Percentiles rank a stretch among this genome's conserved stretches.
These are phyloP conservation scores for Globisporangium paroecandrum DNA, from an alignment of 352 stramenopile genomes.

Conservation along the genomic window DNA sequence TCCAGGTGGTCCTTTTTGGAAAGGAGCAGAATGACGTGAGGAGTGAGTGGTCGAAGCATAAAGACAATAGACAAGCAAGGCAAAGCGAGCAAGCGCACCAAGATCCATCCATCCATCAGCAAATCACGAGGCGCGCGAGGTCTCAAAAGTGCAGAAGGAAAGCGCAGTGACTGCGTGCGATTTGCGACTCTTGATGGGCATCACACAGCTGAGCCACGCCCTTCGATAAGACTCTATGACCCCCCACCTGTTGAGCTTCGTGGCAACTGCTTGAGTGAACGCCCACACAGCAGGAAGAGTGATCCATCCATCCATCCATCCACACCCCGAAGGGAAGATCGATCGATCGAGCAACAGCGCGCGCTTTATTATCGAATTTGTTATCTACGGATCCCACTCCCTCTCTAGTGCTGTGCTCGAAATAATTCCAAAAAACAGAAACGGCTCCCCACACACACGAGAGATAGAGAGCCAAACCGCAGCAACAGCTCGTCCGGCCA, in stretches of 20 bases:
- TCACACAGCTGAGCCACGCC: not conserved
- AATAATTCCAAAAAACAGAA: constrained; percentile 11
- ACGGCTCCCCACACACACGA: not conserved
- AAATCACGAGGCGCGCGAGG: not conserved
- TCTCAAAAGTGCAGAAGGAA: not conserved
- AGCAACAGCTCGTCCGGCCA: not conserved
- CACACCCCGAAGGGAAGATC: not conserved
- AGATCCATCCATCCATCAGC: not conserved
- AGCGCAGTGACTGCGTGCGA: not conserved
- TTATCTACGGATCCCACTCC: not conserved
- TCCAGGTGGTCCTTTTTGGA: not conserved
- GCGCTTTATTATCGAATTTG: not conserved
- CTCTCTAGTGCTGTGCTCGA: not conserved
- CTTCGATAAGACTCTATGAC: not conserved
- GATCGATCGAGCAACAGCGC: not conserved
- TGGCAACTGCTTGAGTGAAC: not conserved
- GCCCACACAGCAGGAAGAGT: no score
- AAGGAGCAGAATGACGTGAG: not conserved
- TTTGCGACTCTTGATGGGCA: not conserved
- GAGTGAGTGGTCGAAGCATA: not conserved
- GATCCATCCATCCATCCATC: not conserved
- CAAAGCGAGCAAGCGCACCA: not conserved
- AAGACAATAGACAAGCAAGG: not conserved
- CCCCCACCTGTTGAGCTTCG: not conserved
- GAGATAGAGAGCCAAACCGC: not conserved